Conservation (phyloP, 768 basidiomycete genomes). For the Russula foetens region DNA sequence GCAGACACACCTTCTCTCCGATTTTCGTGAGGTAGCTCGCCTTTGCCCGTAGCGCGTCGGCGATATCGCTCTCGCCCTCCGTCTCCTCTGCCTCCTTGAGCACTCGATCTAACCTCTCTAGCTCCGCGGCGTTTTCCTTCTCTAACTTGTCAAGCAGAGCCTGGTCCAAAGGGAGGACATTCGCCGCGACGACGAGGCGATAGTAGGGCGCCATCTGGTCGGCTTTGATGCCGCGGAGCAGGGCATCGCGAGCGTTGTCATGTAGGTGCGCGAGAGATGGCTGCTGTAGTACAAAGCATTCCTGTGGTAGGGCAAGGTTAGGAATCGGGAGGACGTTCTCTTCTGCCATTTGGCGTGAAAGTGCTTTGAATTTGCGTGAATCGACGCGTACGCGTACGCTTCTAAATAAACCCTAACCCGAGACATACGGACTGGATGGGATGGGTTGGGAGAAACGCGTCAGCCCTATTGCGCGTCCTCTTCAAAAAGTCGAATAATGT, state of each 20-base stretch:
- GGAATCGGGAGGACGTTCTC: constrained; percentile 81
- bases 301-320: constrained; percentile 74
- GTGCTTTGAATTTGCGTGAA: too few species aligned
- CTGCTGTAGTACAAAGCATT: constrained; percentile 65
- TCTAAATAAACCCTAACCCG: constrained; percentile 13
- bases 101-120: constrained; percentile 67
- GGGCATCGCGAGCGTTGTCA: constrained; percentile 49
- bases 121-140: constrained; percentile 60
- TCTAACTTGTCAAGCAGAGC: constrained; percentile 51
- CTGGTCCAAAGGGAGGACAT: constrained; percentile 43
- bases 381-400: constrained; percentile 17
- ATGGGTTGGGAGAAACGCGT: constrained; percentile 16
- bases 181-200: constrained; percentile 44
- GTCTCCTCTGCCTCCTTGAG: constrained; percentile 83
- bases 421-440: not conserved
- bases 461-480: constrained; percentile 3
- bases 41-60: constrained; percentile 74
- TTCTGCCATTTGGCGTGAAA: constrained; percentile 53
- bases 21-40: constrained; percentile 85
- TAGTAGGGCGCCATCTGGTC: constrained; percentile 92
- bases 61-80: constrained; percentile 90
- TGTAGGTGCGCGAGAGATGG: constrained; percentile 56
- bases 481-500: constrained; percentile 6
- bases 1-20: constrained; percentile 61
- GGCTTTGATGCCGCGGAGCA: constrained; percentile 67